These are phyloP conservation scores for Irpex rosettiformis DNA, from an alignment of 1,284 basidiomycete species.

Conservation along the genomic window DNA sequence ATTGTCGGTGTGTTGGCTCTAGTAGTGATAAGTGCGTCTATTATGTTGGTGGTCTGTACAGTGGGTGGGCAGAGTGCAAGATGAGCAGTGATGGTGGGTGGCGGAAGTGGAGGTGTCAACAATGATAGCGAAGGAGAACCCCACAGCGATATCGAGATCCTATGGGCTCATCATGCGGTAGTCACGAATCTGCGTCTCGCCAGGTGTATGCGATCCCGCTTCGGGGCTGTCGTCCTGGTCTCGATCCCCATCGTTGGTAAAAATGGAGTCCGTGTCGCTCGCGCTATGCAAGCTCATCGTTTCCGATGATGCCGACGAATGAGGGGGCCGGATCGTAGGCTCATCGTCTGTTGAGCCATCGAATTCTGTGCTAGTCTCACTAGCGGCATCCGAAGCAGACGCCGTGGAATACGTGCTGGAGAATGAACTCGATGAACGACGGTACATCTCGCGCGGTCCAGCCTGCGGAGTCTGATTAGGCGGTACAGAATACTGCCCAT, in stretches of 20 bases:
- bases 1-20: constrained; percentile 8
- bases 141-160: too few relatives aligned
- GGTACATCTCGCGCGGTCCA: constrained; percentile 19
- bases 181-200: constrained; percentile 18
- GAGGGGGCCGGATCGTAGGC: constrained; percentile 63
- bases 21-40: constrained; percentile 8
- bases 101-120: neutral
- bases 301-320: constrained; percentile 34
- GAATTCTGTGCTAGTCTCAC: constrained; percentile 45
- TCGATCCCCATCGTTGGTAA: constrained; percentile 20
- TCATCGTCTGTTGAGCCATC: constrained; percentile 70
- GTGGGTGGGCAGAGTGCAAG: constrained; percentile 1
- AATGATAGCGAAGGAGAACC: too few relatives aligned
- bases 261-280: constrained; percentile 28
- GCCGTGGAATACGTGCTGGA: constrained; percentile 19
- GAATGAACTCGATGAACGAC: constrained; percentile 22
- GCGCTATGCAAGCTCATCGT: constrained; percentile 35
- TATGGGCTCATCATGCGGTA: constrained; percentile 23
- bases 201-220: constrained; percentile 11
- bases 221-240: neutral
- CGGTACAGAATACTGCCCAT: constrained; percentile 1
- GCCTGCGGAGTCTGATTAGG: constrained; percentile 18
- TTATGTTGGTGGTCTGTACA: neutral
- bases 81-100: neutral
- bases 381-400: constrained; percentile 29